Evolutionary conservation across 2,329 filamentous ascomycete species (phyloP).

Genomic region (Trichoderma harzianum): DNA sequence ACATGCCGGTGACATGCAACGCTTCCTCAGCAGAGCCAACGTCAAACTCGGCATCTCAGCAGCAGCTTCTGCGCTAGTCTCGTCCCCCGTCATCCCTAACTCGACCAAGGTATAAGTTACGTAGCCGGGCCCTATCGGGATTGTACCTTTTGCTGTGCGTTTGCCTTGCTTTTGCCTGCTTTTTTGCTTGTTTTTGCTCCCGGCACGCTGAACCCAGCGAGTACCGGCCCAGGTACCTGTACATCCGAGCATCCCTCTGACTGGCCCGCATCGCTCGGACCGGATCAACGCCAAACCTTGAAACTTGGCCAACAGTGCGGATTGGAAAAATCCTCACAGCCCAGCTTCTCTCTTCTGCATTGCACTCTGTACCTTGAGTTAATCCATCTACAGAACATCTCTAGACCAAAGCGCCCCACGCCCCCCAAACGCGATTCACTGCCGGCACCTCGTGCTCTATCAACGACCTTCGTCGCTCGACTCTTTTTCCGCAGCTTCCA

Average conservation of each 20-base stretch:
- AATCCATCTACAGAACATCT: slow-evolving; percentile 4
- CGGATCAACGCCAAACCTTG: slow-evolving; percentile 42
- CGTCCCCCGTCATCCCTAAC: not conserved
- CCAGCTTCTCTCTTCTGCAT: slow-evolving; percentile 27
- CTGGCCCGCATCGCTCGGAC: slow-evolving; percentile 31
- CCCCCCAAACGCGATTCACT: slow-evolving; percentile 1
- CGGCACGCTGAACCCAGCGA: not conserved
- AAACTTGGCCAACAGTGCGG: slow-evolving; percentile 39
- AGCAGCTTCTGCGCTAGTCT: not conserved
- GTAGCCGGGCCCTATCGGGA: not conserved
- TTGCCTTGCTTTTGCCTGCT: not conserved
- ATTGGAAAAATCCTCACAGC: slow-evolving; percentile 42
- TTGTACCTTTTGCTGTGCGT: not conserved
- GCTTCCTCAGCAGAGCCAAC: not conserved
- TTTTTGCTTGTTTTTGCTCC: not conserved
- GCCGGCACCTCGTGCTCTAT: not conserved
- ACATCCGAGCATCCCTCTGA: slow-evolving; percentile 24
- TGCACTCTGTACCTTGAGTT: not conserved
- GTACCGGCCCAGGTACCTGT: not conserved
- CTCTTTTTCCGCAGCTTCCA: not conserved
- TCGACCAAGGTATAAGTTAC: not conserved
- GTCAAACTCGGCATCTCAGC: not conserved
- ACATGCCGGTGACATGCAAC: slow-evolving; percentile 7
- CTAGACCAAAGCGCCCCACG: slow-evolving; percentile 4
- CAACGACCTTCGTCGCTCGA: slow-evolving; percentile 7